A percentile compares a stretch with the other conserved stretches of the same genome.
Conservation (phyloP, 139 green algal species). For the Coelastrella sp. region DNA sequence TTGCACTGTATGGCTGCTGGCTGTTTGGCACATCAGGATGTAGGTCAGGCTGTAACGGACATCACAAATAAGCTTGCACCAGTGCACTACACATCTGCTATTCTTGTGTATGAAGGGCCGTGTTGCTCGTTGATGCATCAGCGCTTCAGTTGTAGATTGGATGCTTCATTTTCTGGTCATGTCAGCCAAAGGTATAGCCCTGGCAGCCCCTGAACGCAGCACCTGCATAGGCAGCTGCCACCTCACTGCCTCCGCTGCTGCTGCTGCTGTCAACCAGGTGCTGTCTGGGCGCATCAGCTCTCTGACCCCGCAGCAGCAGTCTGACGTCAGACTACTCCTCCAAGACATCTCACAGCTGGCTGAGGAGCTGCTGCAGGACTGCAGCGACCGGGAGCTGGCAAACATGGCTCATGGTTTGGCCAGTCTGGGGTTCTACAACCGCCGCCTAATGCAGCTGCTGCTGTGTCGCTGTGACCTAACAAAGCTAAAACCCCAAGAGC, state of each 20-base stretch:
- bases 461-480: conserved; percentile 1
- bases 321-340: neutral
- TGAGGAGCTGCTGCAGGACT: conserved; percentile 11
- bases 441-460: conserved; percentile 35
- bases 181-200: neutral
- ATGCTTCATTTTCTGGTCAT: neutral
- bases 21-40: neutral
- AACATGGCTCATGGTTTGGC: conserved; percentile 40
- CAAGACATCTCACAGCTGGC: conserved; percentile 4
- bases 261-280: neutral
- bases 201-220: no score
- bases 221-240: neutral
- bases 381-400: neutral
- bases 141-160: no score
- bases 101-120: no score
- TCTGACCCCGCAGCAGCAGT: neutral
- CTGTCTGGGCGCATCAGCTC: neutral
- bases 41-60: no score
- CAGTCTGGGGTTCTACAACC: neutral
- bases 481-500: conserved; percentile 3
- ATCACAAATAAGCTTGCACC: no score
- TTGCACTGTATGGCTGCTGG: neutral
- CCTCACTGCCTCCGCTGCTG: neutral
- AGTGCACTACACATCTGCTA: no score
- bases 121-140: no score